Evolutionary conservation across 129 eudicot genomes (phyloP), one percentile per base, ranked within the genome.

Genomic region (Artemisia argyi): DNA sequence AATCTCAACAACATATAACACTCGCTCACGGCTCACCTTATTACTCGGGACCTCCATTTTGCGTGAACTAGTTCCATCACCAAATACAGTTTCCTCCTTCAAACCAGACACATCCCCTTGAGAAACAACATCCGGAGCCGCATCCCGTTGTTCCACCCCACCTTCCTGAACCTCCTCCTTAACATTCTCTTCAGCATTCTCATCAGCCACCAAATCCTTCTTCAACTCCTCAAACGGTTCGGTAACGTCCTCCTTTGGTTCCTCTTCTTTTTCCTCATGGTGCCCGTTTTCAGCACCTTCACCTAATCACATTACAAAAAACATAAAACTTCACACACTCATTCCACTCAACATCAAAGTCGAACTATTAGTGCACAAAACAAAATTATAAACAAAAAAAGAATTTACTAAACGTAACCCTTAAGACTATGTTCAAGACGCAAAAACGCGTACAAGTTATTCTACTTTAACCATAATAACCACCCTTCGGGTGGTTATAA

Each of bases 11-110:
- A 50, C 0, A 28, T 28, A 14, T 26, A 11, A 13, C 13, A 10
- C 18, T n/a, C 18, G 56, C 70, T 81, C 53, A 89, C 98, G 16
- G 56, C 70, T 81, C 53, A 89, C 98, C 96, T 89, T 92, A 26
- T 85, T 88, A 80, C 83, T 85, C 15, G 98, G 96, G 61, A 92
- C 91, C 69, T 92, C 95, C 83, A 92, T 89, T 76, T 79, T 89
- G 28, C 90, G 82, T n/a, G 98, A 68, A 11, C 77, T 65, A 22
- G 81, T 73, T 68, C 78, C 77, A 39, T 58, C 77, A 24, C 50
- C 79, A 16, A 79, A 82, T 2, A 55, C 69, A 32, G 78, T 26
- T 47, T 80, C 78, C 11, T 67, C 67, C 68, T 80, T 78, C 54
- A 24, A 81, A 61, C 81, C 79, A 59, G 81, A 68, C 51, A 15